These are phyloP conservation scores for Rhodotorula sp. DNA, from an alignment of 1,284 basidiomycete species.

Conservation along the genomic window DNA sequence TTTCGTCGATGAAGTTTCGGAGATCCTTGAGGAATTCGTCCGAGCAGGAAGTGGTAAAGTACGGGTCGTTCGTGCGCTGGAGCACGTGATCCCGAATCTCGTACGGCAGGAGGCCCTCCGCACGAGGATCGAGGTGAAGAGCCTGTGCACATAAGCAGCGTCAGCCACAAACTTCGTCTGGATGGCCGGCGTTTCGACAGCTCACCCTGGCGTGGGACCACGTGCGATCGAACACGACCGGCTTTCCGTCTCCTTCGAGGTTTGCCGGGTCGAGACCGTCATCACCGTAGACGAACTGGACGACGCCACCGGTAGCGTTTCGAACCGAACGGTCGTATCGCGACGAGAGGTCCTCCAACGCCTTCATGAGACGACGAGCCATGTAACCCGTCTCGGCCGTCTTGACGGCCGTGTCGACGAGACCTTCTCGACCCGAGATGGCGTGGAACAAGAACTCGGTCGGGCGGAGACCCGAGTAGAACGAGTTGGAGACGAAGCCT, in stretches of 20 bases:
- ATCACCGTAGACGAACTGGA: conserved; percentile 96
- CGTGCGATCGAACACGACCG: conserved; percentile 81
- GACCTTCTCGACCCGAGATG: conserved; percentile 95
- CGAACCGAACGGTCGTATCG: conserved; percentile 97
- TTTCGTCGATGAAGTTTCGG: conserved; percentile 67
- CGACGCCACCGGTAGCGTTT: conserved; percentile 92
- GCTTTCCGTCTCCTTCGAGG: conserved; percentile 80
- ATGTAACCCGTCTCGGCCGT: conserved; percentile 99
- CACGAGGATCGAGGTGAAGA: conserved; percentile 52
- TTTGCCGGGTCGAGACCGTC: conserved; percentile 97
- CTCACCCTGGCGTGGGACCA: conserved; percentile 84
- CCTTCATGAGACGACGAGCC: conserved; percentile 98
- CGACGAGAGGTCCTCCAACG: conserved; percentile 92
- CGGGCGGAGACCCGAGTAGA: conserved; percentile 89
- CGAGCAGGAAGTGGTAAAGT: conserved; percentile 56
- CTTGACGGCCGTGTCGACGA: conserved; percentile 99
- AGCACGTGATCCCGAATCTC: conserved; percentile 78
- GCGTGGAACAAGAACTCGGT: conserved; percentile 99
- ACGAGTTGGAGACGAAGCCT: conserved; percentile 94
- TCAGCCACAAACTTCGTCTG: neutral
- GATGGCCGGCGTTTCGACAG: conserved; percentile 22
- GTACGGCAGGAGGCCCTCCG: conserved; percentile 73
- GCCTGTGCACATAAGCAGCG: conserved; percentile 54
- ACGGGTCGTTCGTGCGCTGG: conserved; percentile 60
- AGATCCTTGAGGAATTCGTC: conserved; percentile 58